Evolutionary conservation across 768 basidiomycete species (phyloP), one percentile per base, ranked within the genome.

Genomic region (Austroboletus eburneus): DNA sequence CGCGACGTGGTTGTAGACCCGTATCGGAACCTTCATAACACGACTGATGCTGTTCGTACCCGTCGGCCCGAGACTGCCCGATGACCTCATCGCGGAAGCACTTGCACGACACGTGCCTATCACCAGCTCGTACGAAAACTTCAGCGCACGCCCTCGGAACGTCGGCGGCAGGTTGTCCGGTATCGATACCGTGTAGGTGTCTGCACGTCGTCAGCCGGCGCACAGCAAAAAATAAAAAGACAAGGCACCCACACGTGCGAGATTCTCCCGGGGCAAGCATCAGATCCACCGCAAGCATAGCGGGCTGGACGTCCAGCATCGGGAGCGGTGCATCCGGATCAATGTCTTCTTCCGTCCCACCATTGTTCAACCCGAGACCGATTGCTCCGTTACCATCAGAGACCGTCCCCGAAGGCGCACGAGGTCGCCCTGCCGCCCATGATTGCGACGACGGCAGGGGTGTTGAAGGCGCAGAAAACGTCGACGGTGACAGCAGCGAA

Each of bases 241-340:
- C 13, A 13, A 7, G 7, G 9, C 8, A 33, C 65, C 58, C 61
- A 94, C 92, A 96, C 51, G 77, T 87, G 49, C 82, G 77, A 27
- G 80, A 85, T 65, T 94, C 86, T 4, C 93, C 92, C n/a, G 91
- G 90, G 3, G 69, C 74, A 16, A 99, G 72, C 5, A 72, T 68
- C 24, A 97, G 61, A 65, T 98, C 96, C 0, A 99, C 90, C 0
- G 87, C 92, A 9, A 98, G 71, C 79, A 98, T 87, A 25, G 86
- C 79, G 9, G 89, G 87, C 47, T 86, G 85, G 0, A 87, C 81
- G 51, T 93, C 85, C 21, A 95, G 83, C 1, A 90, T 92, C 1
- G 95, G 93, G 16, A 98, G 63, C 0, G 83, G 84, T 4, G 65
- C 63, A 27, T 85, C 84, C 0, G 79, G 76, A 47, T 81, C 78